Conservation (phyloP, 129 eudicot species). For the Chrysanthemum lavandulifolium region DNA sequence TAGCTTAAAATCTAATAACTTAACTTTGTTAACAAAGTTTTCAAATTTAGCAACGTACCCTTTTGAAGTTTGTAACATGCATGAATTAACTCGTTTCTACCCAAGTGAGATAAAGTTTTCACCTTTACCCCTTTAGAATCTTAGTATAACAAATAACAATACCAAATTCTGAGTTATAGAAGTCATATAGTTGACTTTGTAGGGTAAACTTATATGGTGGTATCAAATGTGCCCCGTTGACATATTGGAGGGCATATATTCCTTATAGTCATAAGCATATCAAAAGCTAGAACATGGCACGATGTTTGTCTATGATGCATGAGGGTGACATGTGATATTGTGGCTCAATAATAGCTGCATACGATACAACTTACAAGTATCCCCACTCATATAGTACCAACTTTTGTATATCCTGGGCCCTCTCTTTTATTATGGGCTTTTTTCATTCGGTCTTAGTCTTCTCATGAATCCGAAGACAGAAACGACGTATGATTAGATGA, state of each 20-base stretch:
- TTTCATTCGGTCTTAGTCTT: slow-evolving; percentile 14
- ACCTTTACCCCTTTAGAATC: background rate
- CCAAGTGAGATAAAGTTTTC: too few relatives aligned
- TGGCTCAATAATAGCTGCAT: slow-evolving; percentile 32
- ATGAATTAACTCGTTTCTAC: too few relatives aligned
- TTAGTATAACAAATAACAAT: background rate
- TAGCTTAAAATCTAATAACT: too few relatives aligned
- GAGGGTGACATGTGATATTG: slow-evolving; percentile 43
- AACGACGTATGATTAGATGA: too few relatives aligned
- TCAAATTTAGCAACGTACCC: too few relatives aligned
- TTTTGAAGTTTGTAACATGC: too few relatives aligned
- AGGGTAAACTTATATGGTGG: slow-evolving; percentile 28
- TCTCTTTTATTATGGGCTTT: slow-evolving; percentile 23
- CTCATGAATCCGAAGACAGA: background rate
- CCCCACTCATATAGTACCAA: slow-evolving; percentile 26
- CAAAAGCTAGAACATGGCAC: slow-evolving; percentile 36
- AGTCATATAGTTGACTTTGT: slow-evolving; percentile 26
- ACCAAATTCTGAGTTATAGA: background rate
- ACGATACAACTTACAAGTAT: background rate
- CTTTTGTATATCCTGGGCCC: slow-evolving; percentile 26
- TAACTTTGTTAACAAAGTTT: too few relatives aligned
- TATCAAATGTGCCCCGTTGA: slow-evolving; percentile 36
- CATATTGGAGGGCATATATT: slow-evolving; percentile 31
- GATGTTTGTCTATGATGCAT: slow-evolving; percentile 33
- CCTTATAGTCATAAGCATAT: slow-evolving; percentile 17